A percentile compares a stretch with the other conserved stretches of the same genome.
These are phyloP conservation scores for Umbilicaria muhlenbergii DNA, from an alignment of 495 filamentous ascomycete genomes.

Conservation along the genomic window DNA sequence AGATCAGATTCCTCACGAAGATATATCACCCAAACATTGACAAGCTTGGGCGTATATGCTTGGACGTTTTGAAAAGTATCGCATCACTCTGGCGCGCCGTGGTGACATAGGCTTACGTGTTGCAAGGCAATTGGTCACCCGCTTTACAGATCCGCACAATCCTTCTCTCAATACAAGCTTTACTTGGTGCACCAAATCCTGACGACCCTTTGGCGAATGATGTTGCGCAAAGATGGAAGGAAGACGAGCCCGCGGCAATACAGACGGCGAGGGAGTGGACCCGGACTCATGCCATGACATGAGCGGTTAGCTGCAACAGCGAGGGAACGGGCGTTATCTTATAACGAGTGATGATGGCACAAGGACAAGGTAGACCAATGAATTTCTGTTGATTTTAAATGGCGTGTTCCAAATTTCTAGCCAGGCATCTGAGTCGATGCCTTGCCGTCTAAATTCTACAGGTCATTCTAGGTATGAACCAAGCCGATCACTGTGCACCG, in stretches of 20 bases:
- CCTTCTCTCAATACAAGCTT: conserved; percentile 88
- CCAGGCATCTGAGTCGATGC: too few species aligned
- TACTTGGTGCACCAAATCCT: conserved; percentile 91
- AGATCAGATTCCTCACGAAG: conserved; percentile 95
- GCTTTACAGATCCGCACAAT: conserved; percentile 97
- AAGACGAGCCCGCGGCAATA: conserved; percentile 81
- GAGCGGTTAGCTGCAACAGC: conserved; percentile 1
- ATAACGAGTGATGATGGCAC: not conserved
- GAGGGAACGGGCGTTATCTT: not conserved
- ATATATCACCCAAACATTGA: conserved; percentile 99
- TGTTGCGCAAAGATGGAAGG: conserved; percentile 96
- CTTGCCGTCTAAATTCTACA: too few species aligned
- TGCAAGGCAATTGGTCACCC: conserved; percentile 90
- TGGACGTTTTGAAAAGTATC: conserved; percentile 93
- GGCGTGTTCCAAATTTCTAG: not conserved
- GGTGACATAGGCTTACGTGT: conserved; percentile 6
- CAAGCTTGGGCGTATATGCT: conserved; percentile 87
- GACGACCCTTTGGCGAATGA: conserved; percentile 95
- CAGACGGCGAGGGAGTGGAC: conserved; percentile 86
- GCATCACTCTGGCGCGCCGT: conserved; percentile 4
- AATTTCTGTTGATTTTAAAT: not conserved
- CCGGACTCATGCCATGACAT: conserved; percentile 53
- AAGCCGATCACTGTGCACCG: too few species aligned
- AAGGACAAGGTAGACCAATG: not conserved
- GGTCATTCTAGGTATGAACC: too few species aligned